Evolutionary conservation across 257 asterid genomes (phyloP).

Genomic region (Solanum ossicruentum): DNA sequence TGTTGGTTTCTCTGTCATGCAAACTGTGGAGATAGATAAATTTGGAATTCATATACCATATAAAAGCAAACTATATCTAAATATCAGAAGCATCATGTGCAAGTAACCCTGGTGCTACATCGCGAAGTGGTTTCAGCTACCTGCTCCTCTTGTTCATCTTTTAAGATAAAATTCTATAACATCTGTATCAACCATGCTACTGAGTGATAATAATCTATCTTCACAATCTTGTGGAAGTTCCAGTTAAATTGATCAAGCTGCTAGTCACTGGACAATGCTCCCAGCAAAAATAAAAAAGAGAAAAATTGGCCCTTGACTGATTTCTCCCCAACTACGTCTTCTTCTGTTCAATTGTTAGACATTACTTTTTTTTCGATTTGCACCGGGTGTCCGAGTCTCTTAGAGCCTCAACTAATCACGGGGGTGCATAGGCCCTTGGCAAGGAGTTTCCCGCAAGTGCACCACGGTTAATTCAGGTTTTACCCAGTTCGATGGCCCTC

Average conservation of each 20-base stretch:
- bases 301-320: background rate
- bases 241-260: background rate
- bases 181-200: background rate
- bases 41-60: background rate
- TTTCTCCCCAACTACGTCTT: background rate
- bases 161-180: background rate
- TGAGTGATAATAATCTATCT: background rate
- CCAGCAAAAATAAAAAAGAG: too few relatives aligned
- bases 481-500: too few relatives aligned
- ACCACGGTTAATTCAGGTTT: too few relatives aligned
- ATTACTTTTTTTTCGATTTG: background rate
- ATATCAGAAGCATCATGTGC: background rate
- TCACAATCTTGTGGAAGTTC: background rate
- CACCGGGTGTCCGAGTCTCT: too few relatives aligned
- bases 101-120: background rate
- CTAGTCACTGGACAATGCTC: background rate
- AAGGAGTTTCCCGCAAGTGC: too few relatives aligned
- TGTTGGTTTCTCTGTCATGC: background rate
- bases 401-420: too few relatives aligned
- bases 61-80: background rate
- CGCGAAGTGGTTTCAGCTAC: background rate
- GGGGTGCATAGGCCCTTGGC: too few relatives aligned
- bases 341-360: background rate
- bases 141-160: background rate
- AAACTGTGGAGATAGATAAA: background rate